These are phyloP conservation scores for Pezizomycotina sp. DNA, from an alignment of 2,329 filamentous ascomycete species.

Conservation along the genomic window DNA sequence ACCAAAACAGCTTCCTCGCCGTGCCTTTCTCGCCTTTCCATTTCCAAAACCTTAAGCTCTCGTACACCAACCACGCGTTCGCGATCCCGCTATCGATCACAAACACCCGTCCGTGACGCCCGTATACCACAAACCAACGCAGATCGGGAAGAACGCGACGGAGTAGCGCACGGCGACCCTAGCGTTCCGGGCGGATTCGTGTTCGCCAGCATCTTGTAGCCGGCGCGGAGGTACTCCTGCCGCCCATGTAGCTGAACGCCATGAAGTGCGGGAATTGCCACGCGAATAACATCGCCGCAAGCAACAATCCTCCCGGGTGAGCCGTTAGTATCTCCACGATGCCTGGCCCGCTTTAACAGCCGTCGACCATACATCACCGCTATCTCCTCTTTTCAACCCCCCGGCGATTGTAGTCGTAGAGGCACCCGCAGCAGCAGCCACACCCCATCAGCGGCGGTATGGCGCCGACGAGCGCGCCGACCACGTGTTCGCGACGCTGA, in stretches of 20 bases:
- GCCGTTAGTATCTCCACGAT: constrained; percentile 12
- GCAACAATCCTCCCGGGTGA: constrained; percentile 63
- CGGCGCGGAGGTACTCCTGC: constrained; percentile 65
- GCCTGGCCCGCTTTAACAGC: neutral
- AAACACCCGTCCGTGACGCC: constrained; percentile 72
- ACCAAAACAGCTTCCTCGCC: constrained; percentile 82
- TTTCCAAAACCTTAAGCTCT: constrained; percentile 69
- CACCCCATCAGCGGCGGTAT: constrained; percentile 97
- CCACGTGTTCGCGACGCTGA: constrained; percentile 85
- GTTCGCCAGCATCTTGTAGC: constrained; percentile 63
- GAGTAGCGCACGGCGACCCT: constrained; percentile 81
- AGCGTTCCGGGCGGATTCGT: constrained; percentile 71
- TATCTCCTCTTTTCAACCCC: constrained; percentile 8
- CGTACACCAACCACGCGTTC: constrained; percentile 69
- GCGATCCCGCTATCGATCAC: constrained; percentile 62
- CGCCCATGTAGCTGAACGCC: constrained; percentile 70
- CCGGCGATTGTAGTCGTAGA: constrained; percentile 41
- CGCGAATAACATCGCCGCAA: constrained; percentile 68
- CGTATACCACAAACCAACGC: constrained; percentile 57
- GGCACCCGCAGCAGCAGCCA: constrained; percentile 83
- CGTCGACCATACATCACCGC: neutral
- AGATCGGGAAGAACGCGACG: constrained; percentile 70
- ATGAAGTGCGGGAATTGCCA: constrained; percentile 99
- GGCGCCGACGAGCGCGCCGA: constrained; percentile 78
- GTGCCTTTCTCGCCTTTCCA: constrained; percentile 57